phyloP scores from a whole-genome alignment of 1,284 basidiomycete species.

The Sanguinoderma infundibulare region DNA sequence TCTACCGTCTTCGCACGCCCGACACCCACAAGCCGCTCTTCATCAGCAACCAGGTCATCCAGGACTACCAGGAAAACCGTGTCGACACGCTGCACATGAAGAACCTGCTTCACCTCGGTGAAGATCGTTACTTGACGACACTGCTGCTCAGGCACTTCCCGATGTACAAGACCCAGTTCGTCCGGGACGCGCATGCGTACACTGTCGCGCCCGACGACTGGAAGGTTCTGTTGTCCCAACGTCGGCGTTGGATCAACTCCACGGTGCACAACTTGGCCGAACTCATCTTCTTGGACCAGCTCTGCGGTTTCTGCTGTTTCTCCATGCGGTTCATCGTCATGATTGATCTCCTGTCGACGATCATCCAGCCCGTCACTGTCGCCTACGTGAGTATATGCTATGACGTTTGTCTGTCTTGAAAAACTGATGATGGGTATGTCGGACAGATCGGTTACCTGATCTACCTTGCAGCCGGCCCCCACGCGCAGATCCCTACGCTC shows the following conservation, averaged over 20 bases:
- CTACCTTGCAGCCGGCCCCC: slow-evolving; percentile 70
- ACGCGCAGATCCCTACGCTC: slow-evolving; percentile 71
- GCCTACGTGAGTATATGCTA: slow-evolving; percentile 75
- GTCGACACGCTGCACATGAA: slow-evolving; percentile 98
- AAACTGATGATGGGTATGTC: slow-evolving; percentile 10
- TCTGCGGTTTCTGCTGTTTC: slow-evolving; percentile 98
- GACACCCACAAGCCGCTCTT: slow-evolving; percentile 91
- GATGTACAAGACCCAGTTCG: slow-evolving; percentile 91
- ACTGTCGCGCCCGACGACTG: slow-evolving; percentile 94
- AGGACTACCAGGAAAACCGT: slow-evolving; percentile 94
- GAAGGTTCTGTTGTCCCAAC: slow-evolving; percentile 94
- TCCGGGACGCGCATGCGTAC: slow-evolving; percentile 90
- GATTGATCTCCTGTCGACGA: slow-evolving; percentile 88
- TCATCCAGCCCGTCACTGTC: slow-evolving; percentile 92
- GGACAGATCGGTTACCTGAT: slow-evolving; percentile 85
- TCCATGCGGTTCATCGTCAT: slow-evolving; percentile 99
- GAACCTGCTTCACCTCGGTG: slow-evolving; percentile 95
- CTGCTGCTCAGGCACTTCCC: slow-evolving; percentile 95
- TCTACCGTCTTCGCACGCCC: slow-evolving; percentile 91
- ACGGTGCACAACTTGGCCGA: slow-evolving; percentile 98
- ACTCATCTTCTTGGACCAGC: slow-evolving; percentile 88
- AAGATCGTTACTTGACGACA: slow-evolving; percentile 98
- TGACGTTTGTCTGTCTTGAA: slow-evolving; percentile 12
- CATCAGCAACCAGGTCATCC: slow-evolving; percentile 88
- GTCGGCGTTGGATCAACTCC: slow-evolving; percentile 99